A percentile compares a stretch with the other conserved stretches of the same genome.
These are phyloP conservation scores for Tricholoma terreum DNA, from an alignment of 768 basidiomycete genomes.

Conservation along the genomic window DNA sequence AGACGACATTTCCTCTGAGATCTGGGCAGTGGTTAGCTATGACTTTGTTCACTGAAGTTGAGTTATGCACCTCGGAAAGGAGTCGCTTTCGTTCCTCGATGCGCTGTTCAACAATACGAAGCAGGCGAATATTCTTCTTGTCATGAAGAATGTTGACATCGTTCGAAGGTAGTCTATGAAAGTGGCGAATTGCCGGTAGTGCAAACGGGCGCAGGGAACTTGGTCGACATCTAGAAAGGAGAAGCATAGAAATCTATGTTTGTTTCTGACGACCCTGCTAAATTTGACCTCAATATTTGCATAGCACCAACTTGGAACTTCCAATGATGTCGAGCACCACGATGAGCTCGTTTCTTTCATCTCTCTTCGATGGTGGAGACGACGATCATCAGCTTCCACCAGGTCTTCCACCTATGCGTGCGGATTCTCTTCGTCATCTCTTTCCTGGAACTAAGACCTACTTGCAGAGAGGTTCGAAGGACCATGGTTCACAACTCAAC, in stretches of 20 bases:
- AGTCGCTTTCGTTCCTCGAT: constrained; percentile 48
- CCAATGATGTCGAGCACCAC: neutral
- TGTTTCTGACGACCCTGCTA: constrained; percentile 12
- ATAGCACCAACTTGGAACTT: too few species aligned
- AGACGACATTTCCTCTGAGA: constrained; percentile 51
- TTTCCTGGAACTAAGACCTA: neutral
- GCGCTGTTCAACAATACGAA: constrained; percentile 52
- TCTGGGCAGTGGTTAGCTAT: constrained; percentile 29
- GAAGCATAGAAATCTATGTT: constrained; percentile 15
- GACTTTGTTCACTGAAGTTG: neutral
- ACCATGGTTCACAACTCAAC: constrained; percentile 94
- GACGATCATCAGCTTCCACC: constrained; percentile 36
- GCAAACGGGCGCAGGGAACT: constrained; percentile 3
- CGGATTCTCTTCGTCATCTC: neutral
- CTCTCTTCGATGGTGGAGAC: constrained; percentile 30
- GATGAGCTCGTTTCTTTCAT: constrained; percentile 16
- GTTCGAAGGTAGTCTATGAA: constrained; percentile 8
- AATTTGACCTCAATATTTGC: constrained; percentile 11
- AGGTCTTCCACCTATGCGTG: constrained; percentile 28
- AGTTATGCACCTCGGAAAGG: constrained; percentile 39
- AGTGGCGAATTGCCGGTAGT: constrained; percentile 4
- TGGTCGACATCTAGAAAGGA: constrained; percentile 6
- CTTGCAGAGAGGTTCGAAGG: constrained; percentile 78
- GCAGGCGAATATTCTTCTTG: constrained; percentile 46
- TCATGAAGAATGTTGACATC: constrained; percentile 21